phyloP scores from a whole-genome alignment of 176 grass and related monocot species.

The Coix lacrymajobi region DNA sequence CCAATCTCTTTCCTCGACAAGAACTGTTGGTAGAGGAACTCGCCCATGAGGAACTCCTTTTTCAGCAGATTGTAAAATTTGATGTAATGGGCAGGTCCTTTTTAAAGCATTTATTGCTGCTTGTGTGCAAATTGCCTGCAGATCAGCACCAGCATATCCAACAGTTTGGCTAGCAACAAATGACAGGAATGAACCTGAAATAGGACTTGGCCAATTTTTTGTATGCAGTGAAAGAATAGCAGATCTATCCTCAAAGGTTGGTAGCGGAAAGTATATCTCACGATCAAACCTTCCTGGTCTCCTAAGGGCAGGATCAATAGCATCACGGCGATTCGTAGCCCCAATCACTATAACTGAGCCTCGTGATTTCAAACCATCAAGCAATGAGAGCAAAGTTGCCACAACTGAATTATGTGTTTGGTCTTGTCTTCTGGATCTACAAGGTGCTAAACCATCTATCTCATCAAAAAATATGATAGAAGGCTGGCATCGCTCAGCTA shows the following conservation, averaged over 20 bases:
- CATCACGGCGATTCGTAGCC: slow-evolving; percentile 91
- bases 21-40: slow-evolving; percentile 69
- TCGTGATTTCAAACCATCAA: slow-evolving; percentile 96
- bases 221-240: slow-evolving; percentile 92
- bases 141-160: slow-evolving; percentile 92
- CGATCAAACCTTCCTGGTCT: slow-evolving; percentile 96
- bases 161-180: slow-evolving; percentile 82
- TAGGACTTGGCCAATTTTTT: slow-evolving; percentile 77
- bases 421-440: slow-evolving; percentile 79
- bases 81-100: slow-evolving; percentile 65
- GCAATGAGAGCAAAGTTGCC: slow-evolving; percentile 86
- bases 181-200: slow-evolving; percentile 68
- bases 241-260: slow-evolving; percentile 78
- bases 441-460: slow-evolving; percentile 93
- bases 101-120: slow-evolving; percentile 96
- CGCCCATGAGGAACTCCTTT: slow-evolving; percentile 48
- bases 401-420: slow-evolving; percentile 99
- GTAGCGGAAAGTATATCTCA: slow-evolving; percentile 96
- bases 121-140: slow-evolving; percentile 94
- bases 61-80: slow-evolving; percentile 71
- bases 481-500: slow-evolving; percentile 94
- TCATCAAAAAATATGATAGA: slow-evolving; percentile 99
- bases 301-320: slow-evolving; percentile 96
- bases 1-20: slow-evolving; percentile 89
- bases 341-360: slow-evolving; percentile 98